These are phyloP conservation scores for Allium fistulosum DNA, from an alignment of 106 monocot species.

Conservation along the genomic window DNA sequence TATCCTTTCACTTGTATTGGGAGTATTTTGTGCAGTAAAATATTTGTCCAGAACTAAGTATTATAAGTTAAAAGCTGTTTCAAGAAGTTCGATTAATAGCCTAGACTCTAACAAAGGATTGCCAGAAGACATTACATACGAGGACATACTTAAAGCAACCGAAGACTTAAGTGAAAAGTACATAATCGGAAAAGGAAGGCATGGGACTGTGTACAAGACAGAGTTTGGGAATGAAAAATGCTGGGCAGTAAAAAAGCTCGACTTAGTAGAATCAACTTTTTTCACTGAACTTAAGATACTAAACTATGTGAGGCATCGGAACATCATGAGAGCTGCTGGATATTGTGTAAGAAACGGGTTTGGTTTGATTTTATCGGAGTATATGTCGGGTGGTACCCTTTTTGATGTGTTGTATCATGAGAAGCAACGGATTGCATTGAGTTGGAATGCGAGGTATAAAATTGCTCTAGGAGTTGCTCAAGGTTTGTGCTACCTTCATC, in stretches of 20 bases:
- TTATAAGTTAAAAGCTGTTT: not conserved
- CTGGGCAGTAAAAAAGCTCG: conserved; percentile 69
- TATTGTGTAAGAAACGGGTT: conserved; percentile 54
- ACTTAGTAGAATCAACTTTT: conserved; percentile 33
- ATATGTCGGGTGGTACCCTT: conserved; percentile 56
- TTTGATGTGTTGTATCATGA: conserved; percentile 51
- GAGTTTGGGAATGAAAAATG: conserved; percentile 39
- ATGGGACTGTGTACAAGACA: conserved; percentile 61
- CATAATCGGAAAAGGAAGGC: conserved; percentile 64
- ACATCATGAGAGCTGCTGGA: conserved; percentile 56
- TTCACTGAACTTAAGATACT: conserved; percentile 43
- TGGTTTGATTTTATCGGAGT: conserved; percentile 59
- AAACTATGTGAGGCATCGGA: conserved; percentile 50
- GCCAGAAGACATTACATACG: conserved; percentile 54
- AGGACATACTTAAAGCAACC: conserved; percentile 53
- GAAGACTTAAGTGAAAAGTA: conserved; percentile 64
- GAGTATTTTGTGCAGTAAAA: conserved; percentile 6
- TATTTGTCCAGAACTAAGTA: conserved; percentile 12
- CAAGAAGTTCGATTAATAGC: conserved; percentile 6
- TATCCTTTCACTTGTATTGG: conserved; percentile 22
- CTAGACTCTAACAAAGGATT: conserved; percentile 25
- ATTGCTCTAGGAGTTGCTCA: conserved; percentile 71
- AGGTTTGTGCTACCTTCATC: conserved; percentile 70
- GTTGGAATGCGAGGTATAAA: conserved; percentile 39
- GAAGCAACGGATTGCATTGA: conserved; percentile 32